These are phyloP conservation scores for Trichosporon sp. DNA, from an alignment of 1,284 basidiomycete species.

Conservation along the genomic window DNA sequence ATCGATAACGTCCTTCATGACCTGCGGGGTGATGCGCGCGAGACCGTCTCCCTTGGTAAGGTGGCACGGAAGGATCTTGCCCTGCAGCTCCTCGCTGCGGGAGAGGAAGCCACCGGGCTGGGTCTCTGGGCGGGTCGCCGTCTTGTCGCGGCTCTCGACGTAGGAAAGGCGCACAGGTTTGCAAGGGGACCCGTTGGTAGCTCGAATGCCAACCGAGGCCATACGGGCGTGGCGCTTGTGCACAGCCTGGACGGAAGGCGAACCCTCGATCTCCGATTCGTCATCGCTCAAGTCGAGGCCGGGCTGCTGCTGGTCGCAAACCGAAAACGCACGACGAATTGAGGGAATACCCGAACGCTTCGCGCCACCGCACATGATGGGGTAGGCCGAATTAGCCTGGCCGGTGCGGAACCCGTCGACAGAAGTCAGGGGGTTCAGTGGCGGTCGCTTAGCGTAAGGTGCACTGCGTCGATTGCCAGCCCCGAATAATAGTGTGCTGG, in stretches of 20 bases:
- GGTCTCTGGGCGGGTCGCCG: not conserved
- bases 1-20: constrained; percentile 70
- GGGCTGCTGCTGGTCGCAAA: constrained; percentile 38
- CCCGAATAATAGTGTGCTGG: constrained; percentile 37
- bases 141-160: constrained; percentile 11
- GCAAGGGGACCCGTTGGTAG: constrained; percentile 41
- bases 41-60: constrained; percentile 89
- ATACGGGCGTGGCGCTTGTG: constrained; percentile 32
- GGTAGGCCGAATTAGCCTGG: constrained; percentile 39
- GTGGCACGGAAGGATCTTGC: constrained; percentile 91
- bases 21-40: constrained; percentile 78
- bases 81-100: constrained; percentile 76
- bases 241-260: constrained; percentile 32
- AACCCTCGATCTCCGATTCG: constrained; percentile 40
- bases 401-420: constrained; percentile 17
- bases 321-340: constrained; percentile 48
- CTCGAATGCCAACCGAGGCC: constrained; percentile 16
- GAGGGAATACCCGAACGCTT: constrained; percentile 14
- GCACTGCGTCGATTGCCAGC: constrained; percentile 27
- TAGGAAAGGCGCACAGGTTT: constrained; percentile 21
- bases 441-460: constrained; percentile 30
- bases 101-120: constrained; percentile 1
- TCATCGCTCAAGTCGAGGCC: constrained; percentile 31
- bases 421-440: constrained; percentile 23
- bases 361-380: constrained; percentile 34